Percentiles rank a stretch among this genome's conserved stretches.
Evolutionary conservation across 2,329 filamentous ascomycete species (phyloP).

Genomic region (Cercospora canescens): DNA sequence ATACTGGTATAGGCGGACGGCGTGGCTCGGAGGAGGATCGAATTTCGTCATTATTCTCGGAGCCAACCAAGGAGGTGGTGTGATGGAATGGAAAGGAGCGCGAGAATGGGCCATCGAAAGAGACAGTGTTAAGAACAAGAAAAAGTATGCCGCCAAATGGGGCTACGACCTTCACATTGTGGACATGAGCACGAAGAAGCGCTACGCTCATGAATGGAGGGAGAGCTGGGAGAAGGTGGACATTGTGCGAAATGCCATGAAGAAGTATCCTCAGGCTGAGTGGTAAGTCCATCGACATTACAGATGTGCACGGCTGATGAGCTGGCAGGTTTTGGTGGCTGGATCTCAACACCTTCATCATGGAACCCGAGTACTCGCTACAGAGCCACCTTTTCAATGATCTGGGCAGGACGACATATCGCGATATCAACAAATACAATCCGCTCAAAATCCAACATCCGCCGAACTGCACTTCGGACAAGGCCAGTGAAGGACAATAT

Average conservation of each 20-base stretch:
- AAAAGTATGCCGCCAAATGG: conserved; percentile 81
- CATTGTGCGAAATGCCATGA: conserved; percentile 81
- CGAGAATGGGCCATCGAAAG: conserved; percentile 97
- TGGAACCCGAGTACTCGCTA: conserved; percentile 90
- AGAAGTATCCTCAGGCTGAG: conserved; percentile 92
- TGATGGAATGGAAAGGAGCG: conserved; percentile 98
- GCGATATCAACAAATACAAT: conserved; percentile 96
- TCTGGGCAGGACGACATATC: conserved; percentile 73
- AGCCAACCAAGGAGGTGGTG: conserved; percentile 91
- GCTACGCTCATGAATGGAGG: conserved; percentile 97
- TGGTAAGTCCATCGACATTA: conserved; percentile 64
- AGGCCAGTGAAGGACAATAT: conserved; percentile 44
- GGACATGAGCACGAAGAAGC: conserved; percentile 98
- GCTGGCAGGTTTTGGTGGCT: conserved; percentile 92
- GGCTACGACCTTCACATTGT: conserved; percentile 95
- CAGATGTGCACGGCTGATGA: conserved; percentile 12
- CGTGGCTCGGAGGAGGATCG: conserved; percentile 76
- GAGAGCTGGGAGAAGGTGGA: conserved; percentile 99
- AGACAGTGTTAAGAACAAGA: conserved; percentile 94
- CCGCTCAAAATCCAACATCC: conserved; percentile 92
- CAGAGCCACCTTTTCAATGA: conserved; percentile 88
- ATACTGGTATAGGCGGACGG: conserved; percentile 67
- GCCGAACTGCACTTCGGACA: conserved; percentile 48
- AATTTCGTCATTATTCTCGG: conserved; percentile 93
- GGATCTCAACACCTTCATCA: conserved; percentile 95